phyloP scores from a whole-genome alignment of 768 basidiomycete species.

The Cubamyces sp. region DNA sequence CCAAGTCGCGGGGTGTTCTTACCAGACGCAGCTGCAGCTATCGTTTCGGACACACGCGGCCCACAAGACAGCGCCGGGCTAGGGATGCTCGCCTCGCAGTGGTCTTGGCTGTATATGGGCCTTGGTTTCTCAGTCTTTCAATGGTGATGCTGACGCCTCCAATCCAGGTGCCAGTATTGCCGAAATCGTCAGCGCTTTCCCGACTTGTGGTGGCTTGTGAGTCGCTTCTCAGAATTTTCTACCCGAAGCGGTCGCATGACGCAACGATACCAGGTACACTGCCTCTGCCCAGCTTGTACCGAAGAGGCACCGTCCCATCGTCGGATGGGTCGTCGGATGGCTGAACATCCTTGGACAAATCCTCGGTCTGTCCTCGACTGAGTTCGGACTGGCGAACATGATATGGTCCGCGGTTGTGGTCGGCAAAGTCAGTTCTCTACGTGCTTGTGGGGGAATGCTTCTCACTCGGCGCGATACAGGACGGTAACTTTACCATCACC shows the following conservation, averaged over 20 bases:
- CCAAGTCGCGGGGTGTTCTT: neutral
- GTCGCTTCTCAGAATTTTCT: conserved; percentile 30
- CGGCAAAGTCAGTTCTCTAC: conserved; percentile 45
- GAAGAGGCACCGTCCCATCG: conserved; percentile 63
- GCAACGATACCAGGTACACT: conserved; percentile 57
- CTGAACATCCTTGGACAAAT: conserved; percentile 86
- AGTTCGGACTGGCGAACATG: conserved; percentile 81
- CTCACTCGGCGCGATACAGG: conserved; percentile 34
- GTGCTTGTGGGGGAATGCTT: conserved; percentile 13
- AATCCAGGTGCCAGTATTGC: conserved; percentile 63
- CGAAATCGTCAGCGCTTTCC: conserved; percentile 77
- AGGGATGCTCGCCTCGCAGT: neutral
- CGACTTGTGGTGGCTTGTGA: conserved; percentile 73
- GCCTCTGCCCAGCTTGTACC: conserved; percentile 79
- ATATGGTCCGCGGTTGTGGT: conserved; percentile 76
- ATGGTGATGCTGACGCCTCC: neutral
- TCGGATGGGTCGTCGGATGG: conserved; percentile 84
- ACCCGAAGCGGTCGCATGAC: neutral
- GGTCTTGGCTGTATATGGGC: conserved; percentile 6
- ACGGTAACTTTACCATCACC: conserved; percentile 63
- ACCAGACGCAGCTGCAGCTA: neutral
- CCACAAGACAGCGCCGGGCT: neutral
- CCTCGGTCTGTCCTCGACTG: conserved; percentile 84
- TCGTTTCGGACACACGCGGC: no score
- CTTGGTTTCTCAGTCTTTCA: neutral